These are phyloP conservation scores for Ophiostoma fasciatum DNA, from an alignment of 2,329 filamentous ascomycete species.

Conservation along the genomic window DNA sequence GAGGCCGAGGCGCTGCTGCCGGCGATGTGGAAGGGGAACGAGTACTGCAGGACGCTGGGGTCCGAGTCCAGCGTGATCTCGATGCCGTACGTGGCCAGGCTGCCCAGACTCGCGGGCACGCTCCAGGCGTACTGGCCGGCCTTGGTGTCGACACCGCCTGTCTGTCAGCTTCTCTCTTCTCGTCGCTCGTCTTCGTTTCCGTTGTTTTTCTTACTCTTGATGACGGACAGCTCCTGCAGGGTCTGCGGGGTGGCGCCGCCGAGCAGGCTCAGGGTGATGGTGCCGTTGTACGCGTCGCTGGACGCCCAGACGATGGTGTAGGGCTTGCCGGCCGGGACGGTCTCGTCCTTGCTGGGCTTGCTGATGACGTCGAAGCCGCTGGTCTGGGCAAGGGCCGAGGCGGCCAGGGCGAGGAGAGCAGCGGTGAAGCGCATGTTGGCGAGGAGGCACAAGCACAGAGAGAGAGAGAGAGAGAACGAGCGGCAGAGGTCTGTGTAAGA, in stretches of 20 bases:
- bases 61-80: conserved; percentile 35
- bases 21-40: conserved; percentile 42
- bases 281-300: conserved; percentile 24
- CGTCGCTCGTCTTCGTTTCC: no score
- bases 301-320: conserved; percentile 37
- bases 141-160: conserved; percentile 33
- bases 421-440: conserved; percentile 40
- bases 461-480: no score
- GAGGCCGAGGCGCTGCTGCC: conserved; percentile 14
- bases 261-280: conserved; percentile 38
- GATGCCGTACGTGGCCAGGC: conserved; percentile 39
- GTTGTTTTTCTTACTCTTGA: conserved; percentile 43
- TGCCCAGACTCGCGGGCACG: conserved; percentile 30
- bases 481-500: no score
- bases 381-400: conserved; percentile 37
- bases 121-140: conserved; percentile 33
- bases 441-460: no score
- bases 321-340: conserved; percentile 31
- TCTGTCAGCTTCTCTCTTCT: no score
- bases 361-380: conserved; percentile 40
- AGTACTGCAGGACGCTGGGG: conserved; percentile 42
- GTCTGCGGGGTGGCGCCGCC: conserved; percentile 30
- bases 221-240: conserved; percentile 25
- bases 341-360: conserved; percentile 28
- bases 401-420: conserved; percentile 35